These are phyloP conservation scores for Tulasnella sp. DNA, from an alignment of 768 basidiomycete genomes.

Conservation along the genomic window DNA sequence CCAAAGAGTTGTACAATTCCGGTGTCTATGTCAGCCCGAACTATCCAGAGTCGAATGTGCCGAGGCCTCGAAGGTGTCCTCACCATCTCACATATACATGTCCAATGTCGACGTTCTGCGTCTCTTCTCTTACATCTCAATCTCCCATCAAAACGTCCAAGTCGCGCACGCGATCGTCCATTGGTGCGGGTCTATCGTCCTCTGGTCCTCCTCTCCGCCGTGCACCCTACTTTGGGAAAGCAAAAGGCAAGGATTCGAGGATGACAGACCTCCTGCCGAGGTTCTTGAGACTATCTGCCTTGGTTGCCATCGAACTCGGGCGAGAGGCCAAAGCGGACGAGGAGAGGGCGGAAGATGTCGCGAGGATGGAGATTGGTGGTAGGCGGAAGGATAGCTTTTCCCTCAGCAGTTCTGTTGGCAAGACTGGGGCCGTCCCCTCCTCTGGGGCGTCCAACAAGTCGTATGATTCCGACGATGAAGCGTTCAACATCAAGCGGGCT, in stretches of 20 bases:
- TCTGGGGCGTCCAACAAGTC: neutral
- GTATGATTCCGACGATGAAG: constrained; percentile 5
- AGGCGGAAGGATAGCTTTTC: neutral
- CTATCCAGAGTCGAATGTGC: neutral
- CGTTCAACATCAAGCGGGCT: neutral
- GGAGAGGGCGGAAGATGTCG: constrained; percentile 24
- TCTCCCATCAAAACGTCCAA: neutral
- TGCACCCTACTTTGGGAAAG: neutral
- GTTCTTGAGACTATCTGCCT: constrained; percentile 64
- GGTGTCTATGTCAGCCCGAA: constrained; percentile 1
- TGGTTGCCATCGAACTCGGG: constrained; percentile 66
- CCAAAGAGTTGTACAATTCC: constrained; percentile 18
- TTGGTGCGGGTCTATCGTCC: constrained; percentile 16
- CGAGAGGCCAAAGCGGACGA: constrained; percentile 50
- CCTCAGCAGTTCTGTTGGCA: neutral
- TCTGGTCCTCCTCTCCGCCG: constrained; percentile 14
- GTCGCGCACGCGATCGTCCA: constrained; percentile 10
- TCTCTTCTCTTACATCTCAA: constrained; percentile 3
- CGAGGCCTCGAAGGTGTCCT: neutral
- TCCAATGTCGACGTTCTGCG: constrained; percentile 4
- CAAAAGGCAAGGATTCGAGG: constrained; percentile 6
- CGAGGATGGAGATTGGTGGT: neutral
- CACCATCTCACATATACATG: constrained; percentile 11
- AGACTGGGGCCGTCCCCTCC: constrained; percentile 1
- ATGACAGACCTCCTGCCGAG: constrained; percentile 28